A percentile compares a stretch with the other conserved stretches of the same genome.
These are phyloP conservation scores for Telopea speciosissima DNA, from an alignment of 177 flowering plant species.

Conservation along the genomic window DNA sequence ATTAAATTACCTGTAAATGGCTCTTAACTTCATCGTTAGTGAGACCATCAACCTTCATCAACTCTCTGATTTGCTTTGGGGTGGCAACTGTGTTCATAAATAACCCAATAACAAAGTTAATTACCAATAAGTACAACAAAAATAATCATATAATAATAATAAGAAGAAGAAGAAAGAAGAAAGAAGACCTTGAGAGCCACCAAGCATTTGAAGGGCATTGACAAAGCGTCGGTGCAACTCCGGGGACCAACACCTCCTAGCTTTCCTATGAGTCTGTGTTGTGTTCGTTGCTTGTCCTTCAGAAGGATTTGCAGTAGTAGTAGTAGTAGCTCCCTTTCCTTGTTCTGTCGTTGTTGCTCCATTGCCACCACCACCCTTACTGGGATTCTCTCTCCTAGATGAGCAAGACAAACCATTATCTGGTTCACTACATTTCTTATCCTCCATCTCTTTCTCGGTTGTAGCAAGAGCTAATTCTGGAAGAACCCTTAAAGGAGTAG, in stretches of 20 bases:
- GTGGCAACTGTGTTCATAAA: constrained; percentile 66
- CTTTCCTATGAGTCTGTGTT: constrained; percentile 68
- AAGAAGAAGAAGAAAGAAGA: neutral
- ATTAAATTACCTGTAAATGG: constrained; percentile 87
- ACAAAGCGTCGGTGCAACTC: constrained; percentile 93
- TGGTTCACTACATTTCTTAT: constrained; percentile 33
- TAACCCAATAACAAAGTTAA: constrained; percentile 3
- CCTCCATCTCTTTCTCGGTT: constrained; percentile 41
- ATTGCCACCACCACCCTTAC: constrained; percentile 18
- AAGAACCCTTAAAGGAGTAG: constrained; percentile 23
- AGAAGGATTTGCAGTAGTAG: constrained; percentile 11
- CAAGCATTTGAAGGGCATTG: constrained; percentile 91
- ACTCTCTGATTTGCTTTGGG: constrained; percentile 94
- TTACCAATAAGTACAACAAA: neutral
- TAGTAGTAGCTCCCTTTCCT: constrained; percentile 32
- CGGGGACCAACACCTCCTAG: constrained; percentile 97
- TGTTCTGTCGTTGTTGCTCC: constrained; percentile 22
- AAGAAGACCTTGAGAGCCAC: constrained; percentile 86
- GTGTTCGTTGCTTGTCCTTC: constrained; percentile 29
- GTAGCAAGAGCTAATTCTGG: constrained; percentile 74
- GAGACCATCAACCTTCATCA: constrained; percentile 98
- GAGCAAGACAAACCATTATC: constrained; percentile 24
- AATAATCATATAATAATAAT: neutral
- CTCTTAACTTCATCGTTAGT: constrained; percentile 99
- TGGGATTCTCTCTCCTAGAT: constrained; percentile 31